A percentile compares a stretch with the other conserved stretches of the same genome.
Conservation (phyloP, 2,329 filamentous ascomycete species). For the Sphaerostilbella broomeana region DNA sequence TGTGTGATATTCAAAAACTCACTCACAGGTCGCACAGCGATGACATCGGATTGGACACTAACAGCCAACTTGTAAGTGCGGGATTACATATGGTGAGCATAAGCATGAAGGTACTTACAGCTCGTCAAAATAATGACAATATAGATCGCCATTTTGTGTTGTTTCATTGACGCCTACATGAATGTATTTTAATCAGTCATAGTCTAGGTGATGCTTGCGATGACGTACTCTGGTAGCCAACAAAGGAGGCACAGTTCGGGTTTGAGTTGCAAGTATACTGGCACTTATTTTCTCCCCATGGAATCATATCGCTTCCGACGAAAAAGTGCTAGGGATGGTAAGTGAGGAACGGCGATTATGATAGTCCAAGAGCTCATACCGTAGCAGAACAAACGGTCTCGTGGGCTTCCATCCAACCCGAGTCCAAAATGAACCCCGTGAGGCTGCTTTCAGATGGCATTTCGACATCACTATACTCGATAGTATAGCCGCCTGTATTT, state of each 20-base stretch:
- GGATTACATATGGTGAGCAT: background rate
- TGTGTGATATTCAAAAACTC: slow-evolving; percentile 7
- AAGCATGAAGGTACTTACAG: slow-evolving; percentile 7
- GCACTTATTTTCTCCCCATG: slow-evolving; percentile 14
- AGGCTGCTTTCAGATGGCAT: background rate
- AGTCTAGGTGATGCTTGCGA: background rate
- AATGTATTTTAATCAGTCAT: too few relatives aligned
- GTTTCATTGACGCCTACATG: background rate
- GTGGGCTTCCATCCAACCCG: slow-evolving; percentile 8
- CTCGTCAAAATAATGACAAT: slow-evolving; percentile 13
- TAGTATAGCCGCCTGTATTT: slow-evolving; percentile 3
- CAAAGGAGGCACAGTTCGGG: slow-evolving; percentile 12
- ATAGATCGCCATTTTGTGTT: slow-evolving; percentile 1
- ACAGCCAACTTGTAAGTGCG: background rate
- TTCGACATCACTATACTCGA: slow-evolving; percentile 11
- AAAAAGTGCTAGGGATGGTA: slow-evolving; percentile 6
- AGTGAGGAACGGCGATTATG: background rate
- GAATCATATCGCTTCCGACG: background rate
- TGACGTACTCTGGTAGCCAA: slow-evolving; percentile 11
- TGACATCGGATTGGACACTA: slow-evolving; percentile 9
- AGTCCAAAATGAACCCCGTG: slow-evolving; percentile 8
- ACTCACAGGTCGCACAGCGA: slow-evolving; percentile 1
- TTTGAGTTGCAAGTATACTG: slow-evolving; percentile 15
- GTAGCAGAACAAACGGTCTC: slow-evolving; percentile 1
- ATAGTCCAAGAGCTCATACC: slow-evolving; percentile 1